phyloP scores from a whole-genome alignment of 108 stramenopile species.

The Mediolabrus comicus region DNA sequence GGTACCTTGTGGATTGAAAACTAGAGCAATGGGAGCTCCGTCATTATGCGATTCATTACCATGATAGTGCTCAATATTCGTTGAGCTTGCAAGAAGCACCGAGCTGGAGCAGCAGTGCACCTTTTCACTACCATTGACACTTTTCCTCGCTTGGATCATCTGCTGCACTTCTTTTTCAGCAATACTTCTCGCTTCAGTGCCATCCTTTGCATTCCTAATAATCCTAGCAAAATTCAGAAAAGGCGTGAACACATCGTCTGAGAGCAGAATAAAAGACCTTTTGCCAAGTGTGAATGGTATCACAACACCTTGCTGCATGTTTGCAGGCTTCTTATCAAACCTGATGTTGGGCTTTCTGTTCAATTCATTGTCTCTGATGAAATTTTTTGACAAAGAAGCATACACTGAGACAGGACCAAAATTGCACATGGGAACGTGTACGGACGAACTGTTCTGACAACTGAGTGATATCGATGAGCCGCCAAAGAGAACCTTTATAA shows the following conservation, averaged over 20 bases:
- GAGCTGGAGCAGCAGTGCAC: conserved; percentile 26
- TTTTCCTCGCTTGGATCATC: not conserved
- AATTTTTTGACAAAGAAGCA: conserved; percentile 14
- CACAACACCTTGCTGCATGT: conserved; percentile 6
- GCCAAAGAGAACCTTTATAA: conserved; percentile 16
- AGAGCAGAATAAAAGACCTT: not conserved
- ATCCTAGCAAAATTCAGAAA: not conserved
- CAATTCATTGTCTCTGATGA: not conserved
- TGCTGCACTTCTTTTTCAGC: conserved; percentile 22
- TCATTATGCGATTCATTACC: not conserved
- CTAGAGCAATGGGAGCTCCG: not conserved
- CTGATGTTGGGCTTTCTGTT: not conserved
- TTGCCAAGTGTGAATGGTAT: conserved; percentile 18
- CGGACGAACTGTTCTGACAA: not conserved
- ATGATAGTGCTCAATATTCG: not conserved
- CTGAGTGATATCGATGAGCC: conserved; percentile 10
- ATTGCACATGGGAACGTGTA: conserved; percentile 9
- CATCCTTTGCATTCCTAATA: not conserved
- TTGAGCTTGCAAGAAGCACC: conserved; percentile 5
- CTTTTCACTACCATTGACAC: not conserved
- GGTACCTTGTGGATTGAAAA: not conserved
- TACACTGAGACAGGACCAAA: conserved; percentile 11
- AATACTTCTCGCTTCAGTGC: not conserved
- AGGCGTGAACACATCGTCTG: not conserved
- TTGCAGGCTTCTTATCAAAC: conserved; percentile 2